Evolutionary conservation across 345 rosid genomes (phyloP), one percentile per base, ranked within the genome.

Genomic region (Eucalyptus cloeziana): DNA sequence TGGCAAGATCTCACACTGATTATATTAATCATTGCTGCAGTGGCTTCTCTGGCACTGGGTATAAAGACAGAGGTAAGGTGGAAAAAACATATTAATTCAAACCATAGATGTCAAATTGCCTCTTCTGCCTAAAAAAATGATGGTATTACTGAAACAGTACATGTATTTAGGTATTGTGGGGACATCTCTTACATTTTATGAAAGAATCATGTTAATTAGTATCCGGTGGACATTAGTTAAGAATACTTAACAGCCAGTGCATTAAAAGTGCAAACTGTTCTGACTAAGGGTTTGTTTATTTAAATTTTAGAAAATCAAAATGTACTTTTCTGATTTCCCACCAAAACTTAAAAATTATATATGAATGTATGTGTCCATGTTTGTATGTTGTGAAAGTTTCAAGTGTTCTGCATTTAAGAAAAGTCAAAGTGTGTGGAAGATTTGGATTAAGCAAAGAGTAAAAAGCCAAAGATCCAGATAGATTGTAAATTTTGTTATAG

Each of bases 11-110:
- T 96, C 92, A 96, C 98, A 33, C 93, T 98, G 93, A 93, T 97
- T 90, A 98, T 98, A 91, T 92, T 98, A 95, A 93, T 97, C 89
- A 90, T 96, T 86, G 99, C 99, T 93, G 99, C 99, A 27, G 92
- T 91, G 87, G 97, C 96, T 90, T 98, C 99, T 83, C 91, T 98
- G 91, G 99, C 91, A 15, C 89, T 98, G 90, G 99, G 99, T 87
- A 96, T 98, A 88, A 98, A 98, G 93, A 95, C 99, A 71, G 98
- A 98, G 99, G 99, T 97, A 88, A 92, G 91, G 83, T 91, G 51
- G 54, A 54, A 44, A n/a, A 44, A 19, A 24, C 49, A 56, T 62
- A 56, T 51, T 87, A 31, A 24, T 62, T 27, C 62, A 86, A 86
- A 37, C 87, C 37, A 86, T 86, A 49, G 40, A 64, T 14, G 37